Evolutionary conservation across 2,329 filamentous ascomycete species (phyloP).

Genomic region (Alternaria panax): DNA sequence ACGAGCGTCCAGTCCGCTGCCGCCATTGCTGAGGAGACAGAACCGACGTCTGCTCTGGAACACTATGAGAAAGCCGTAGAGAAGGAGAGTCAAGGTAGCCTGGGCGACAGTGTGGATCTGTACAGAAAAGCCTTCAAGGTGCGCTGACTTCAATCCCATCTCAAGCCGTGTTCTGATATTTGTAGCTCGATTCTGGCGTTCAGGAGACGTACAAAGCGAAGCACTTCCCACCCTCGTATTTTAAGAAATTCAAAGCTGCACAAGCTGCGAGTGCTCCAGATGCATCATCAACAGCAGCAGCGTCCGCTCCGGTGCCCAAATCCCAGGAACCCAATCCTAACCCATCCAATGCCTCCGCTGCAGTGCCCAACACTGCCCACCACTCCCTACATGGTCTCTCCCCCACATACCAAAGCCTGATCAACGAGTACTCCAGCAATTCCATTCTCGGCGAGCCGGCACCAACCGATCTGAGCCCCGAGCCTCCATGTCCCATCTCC

Average conservation of each 20-base stretch:
- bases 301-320: conserved; percentile 44
- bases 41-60: conserved; percentile 81
- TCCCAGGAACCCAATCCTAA: conserved; percentile 55
- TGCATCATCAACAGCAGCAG: conserved; percentile 7
- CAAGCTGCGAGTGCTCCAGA: conserved; percentile 3
- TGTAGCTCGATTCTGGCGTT: conserved; percentile 80
- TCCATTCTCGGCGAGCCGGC: conserved; percentile 73
- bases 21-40: conserved; percentile 45
- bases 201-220: conserved; percentile 90
- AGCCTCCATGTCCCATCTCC: conserved; percentile 82
- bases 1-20: conserved; percentile 46
- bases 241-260: conserved; percentile 44
- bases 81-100: conserved; percentile 81
- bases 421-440: conserved; percentile 75
- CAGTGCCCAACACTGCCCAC: conserved; percentile 63
- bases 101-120: conserved; percentile 86
- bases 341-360: conserved; percentile 59
- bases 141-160: conserved; percentile 30
- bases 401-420: conserved; percentile 70
- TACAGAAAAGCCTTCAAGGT: conserved; percentile 92
- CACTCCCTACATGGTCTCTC: conserved; percentile 64
- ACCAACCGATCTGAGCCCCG: conserved; percentile 72
- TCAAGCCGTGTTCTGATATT: conserved; percentile 12
- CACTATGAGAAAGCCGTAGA: conserved; percentile 93
- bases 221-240: conserved; percentile 75